A percentile compares a stretch with the other conserved stretches of the same genome.
phyloP scores from a whole-genome alignment of 1,284 basidiomycete species.

The Afroboletus lepidellus region DNA sequence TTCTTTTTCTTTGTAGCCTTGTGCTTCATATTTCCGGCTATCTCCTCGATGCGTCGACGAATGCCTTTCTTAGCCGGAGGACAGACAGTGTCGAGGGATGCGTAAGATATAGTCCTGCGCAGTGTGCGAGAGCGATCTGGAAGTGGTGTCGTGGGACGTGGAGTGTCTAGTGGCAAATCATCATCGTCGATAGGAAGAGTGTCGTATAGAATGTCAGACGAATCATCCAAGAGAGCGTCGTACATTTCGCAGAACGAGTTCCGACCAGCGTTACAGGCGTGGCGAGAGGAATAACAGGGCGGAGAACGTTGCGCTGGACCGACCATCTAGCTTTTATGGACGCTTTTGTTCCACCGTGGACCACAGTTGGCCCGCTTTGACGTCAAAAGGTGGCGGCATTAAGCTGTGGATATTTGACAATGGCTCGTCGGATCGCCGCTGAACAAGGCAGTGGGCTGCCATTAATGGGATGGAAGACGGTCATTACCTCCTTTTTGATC shows the following conservation, averaged over 20 bases:
- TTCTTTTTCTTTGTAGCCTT: constrained; percentile 8
- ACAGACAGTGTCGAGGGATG: constrained; percentile 19
- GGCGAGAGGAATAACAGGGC: no score
- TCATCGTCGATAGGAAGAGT: background rate
- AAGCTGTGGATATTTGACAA: constrained; percentile 1
- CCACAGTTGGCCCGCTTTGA: constrained; percentile 8
- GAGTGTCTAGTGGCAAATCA: background rate
- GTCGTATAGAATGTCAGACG: background rate
- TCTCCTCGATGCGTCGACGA: constrained; percentile 20
- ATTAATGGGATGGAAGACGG: background rate
- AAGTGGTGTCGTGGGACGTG: constrained; percentile 11
- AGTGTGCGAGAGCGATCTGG: constrained; percentile 8
- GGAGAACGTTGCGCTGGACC: no score
- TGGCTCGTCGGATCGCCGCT: background rate
- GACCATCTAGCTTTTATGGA: constrained; percentile 11
- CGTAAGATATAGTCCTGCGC: constrained; percentile 19
- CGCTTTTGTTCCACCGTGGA: background rate
- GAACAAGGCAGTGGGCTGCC: background rate
- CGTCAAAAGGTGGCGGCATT: background rate
- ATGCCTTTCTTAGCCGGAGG: constrained; percentile 11
- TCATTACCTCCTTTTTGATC: no score
- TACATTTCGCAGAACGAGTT: background rate
- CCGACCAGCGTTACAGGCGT: background rate
- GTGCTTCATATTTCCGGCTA: constrained; percentile 8
- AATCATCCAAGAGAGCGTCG: background rate